Percentiles rank a stretch among this genome's conserved stretches.
Evolutionary conservation across 2,329 filamentous ascomycete genomes (phyloP).

Genomic region (Mariannaea sp.): DNA sequence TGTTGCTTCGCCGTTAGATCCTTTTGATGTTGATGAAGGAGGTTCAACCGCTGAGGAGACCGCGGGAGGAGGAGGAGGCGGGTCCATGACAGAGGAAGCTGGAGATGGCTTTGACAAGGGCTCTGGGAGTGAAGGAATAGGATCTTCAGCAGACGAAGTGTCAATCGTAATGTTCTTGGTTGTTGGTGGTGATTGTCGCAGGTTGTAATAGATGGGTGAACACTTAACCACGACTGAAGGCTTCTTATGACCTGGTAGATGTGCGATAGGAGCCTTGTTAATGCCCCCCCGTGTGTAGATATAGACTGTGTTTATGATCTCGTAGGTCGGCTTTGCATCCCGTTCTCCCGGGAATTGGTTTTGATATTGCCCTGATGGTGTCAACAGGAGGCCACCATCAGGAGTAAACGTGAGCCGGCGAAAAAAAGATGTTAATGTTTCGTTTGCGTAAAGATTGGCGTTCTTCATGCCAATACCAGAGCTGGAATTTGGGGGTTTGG

Average conservation of each 20-base stretch:
- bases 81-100: constrained; percentile 74
- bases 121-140: constrained; percentile 83
- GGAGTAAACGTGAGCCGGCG: constrained; percentile 91
- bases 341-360: constrained; percentile 69
- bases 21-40: constrained; percentile 57
- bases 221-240: constrained; percentile 95
- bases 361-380: constrained; percentile 94
- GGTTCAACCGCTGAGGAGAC: constrained; percentile 51
- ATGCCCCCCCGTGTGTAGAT: constrained; percentile 96
- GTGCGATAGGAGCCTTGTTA: constrained; percentile 93
- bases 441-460: constrained; percentile 90
- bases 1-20: constrained; percentile 50
- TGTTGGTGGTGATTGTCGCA: constrained; percentile 68
- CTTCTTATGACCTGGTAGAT: constrained; percentile 96
- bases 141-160: constrained; percentile 84
- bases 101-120: constrained; percentile 69
- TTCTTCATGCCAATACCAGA: constrained; percentile 73
- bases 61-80: constrained; percentile 70
- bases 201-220: constrained; percentile 85
- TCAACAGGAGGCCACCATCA: constrained; percentile 91
- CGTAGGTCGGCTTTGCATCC: constrained; percentile 76
- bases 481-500: constrained; percentile 68
- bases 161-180: constrained; percentile 95
- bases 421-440: constrained; percentile 97
- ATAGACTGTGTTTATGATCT: constrained; percentile 96